Evolutionary conservation across 441 rosid genomes (phyloP), one percentile per base, ranked within the genome.

Genomic region (Theobroma grandiflorum): DNA sequence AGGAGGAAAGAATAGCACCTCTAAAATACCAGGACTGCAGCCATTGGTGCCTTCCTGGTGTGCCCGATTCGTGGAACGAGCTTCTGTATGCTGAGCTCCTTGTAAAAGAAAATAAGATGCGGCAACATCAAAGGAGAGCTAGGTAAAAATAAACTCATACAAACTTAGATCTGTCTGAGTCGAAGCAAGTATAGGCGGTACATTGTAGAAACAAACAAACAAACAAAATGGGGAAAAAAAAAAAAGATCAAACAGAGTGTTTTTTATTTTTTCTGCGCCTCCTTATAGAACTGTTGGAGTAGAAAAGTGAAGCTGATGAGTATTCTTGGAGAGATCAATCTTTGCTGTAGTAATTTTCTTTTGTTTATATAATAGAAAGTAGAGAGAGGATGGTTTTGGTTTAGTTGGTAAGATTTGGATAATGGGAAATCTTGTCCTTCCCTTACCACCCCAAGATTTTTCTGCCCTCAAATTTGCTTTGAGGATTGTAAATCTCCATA

Each of bases 31-130:
- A 96, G 75, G 99, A 96, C 74, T 96, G 99, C 87, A 95, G 99
- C 88, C 99, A 96, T 45, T 96, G 99, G 98, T 96, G 98, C 86
- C 96, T 96, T 64, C 98, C 98, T 0, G 99, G 99, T 0, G 98
- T 96, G 16, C 98, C 98, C 0, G 99, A 96, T 69, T 78, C 90
- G 0, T 96, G 99, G 98, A 96, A 96, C 57, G 97, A 95, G 81
- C 88, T 95, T 75, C 86, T 96, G 62, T 96, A 92, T 2, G 94
- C 94, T 0, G 93, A 96, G 84, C 84, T 96, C 58, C 81, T 93
- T 2, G 77, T 94, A 63, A 90, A 85, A 50, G 90, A 89, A 78
- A 47, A 77, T 80, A 86, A 81, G 80, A 85, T 87, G 85, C 80
- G 61, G 35, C 88, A 86, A 77, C 83, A 50, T 50, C 87, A 83